phyloP scores from a whole-genome alignment of 805 yeast species.

The Danielozyma ontarioensis region DNA sequence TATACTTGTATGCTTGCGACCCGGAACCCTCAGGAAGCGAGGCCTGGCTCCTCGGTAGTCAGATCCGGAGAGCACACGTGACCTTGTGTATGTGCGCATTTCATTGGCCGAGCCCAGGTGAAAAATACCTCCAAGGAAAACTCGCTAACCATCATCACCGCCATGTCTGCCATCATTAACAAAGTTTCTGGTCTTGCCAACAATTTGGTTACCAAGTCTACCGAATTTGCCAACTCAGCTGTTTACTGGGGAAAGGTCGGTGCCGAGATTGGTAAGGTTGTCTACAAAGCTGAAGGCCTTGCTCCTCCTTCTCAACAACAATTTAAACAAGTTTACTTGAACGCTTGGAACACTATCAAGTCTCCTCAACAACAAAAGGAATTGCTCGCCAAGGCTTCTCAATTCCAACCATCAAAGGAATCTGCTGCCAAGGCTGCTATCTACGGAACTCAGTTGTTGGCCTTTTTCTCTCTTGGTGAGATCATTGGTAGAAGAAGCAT shows the following conservation, averaged over 20 bases:
- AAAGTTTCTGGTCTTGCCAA: slow-evolving; percentile 37
- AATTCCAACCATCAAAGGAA: slow-evolving; percentile 47
- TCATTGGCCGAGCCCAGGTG: not conserved
- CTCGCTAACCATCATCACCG: slow-evolving; percentile 1
- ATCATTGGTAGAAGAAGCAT: slow-evolving; percentile 91
- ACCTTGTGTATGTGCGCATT: too few relatives aligned
- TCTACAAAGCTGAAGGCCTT: slow-evolving; percentile 87
- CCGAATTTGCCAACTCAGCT: slow-evolving; percentile 45
- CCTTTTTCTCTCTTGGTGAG: slow-evolving; percentile 93
- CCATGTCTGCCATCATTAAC: slow-evolving; percentile 40
- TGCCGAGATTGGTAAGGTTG: slow-evolving; percentile 64
- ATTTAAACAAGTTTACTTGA: slow-evolving; percentile 68
- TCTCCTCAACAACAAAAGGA: slow-evolving; percentile 54
- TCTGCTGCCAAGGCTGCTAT: slow-evolving; percentile 64
- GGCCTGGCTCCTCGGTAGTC: too few relatives aligned
- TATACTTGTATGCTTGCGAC: too few relatives aligned
- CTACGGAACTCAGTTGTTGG: slow-evolving; percentile 77
- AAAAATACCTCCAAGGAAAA: too few relatives aligned
- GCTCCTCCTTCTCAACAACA: slow-evolving; percentile 83
- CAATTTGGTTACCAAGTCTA: slow-evolving; percentile 30
- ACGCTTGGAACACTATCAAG: slow-evolving; percentile 30
- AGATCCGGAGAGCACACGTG: too few relatives aligned
- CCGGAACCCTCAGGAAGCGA: too few relatives aligned
- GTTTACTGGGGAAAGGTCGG: slow-evolving; percentile 77
- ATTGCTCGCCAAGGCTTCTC: slow-evolving; percentile 41